A percentile compares a stretch with the other conserved stretches of the same genome.
phyloP scores from a whole-genome alignment of 2,329 filamentous ascomycete species.

The Ascochyta lentis region DNA sequence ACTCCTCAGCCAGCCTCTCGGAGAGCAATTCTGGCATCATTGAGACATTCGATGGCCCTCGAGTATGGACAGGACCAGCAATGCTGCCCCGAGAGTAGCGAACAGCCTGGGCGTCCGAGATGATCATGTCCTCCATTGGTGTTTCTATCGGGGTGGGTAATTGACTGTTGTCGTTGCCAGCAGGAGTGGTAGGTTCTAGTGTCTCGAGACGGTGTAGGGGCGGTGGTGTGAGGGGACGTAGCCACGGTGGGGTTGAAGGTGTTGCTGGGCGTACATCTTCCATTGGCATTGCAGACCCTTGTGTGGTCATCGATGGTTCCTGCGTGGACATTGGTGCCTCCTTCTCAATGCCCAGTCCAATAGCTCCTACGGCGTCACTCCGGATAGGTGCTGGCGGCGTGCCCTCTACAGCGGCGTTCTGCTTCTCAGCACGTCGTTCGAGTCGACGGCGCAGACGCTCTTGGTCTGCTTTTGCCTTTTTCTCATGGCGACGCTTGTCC shows the following conservation, averaged over 20 bases:
- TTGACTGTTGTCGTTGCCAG: slow-evolving; percentile 31
- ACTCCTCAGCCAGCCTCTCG: slow-evolving; percentile 46
- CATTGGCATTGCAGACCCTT: slow-evolving; percentile 58
- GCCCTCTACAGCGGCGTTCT: slow-evolving; percentile 64
- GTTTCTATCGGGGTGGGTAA: slow-evolving; percentile 50
- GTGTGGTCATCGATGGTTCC: slow-evolving; percentile 50
- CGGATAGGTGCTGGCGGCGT: slow-evolving; percentile 63
- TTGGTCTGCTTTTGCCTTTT: slow-evolving; percentile 72
- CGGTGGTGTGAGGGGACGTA: slow-evolving; percentile 48
- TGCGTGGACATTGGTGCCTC: slow-evolving; percentile 59
- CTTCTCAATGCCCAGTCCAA: slow-evolving; percentile 65
- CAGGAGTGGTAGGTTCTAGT: slow-evolving; percentile 25
- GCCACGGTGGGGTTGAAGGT: slow-evolving; percentile 32
- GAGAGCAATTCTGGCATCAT: slow-evolving; percentile 59
- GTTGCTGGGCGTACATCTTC: slow-evolving; percentile 55
- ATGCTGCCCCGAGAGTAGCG: slow-evolving; percentile 58
- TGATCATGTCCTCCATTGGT: slow-evolving; percentile 54
- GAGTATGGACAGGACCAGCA: slow-evolving; percentile 53
- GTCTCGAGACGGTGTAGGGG: slow-evolving; percentile 28
- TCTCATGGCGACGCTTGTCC: slow-evolving; percentile 79
- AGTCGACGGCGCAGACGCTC: slow-evolving; percentile 71
- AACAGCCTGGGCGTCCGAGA: slow-evolving; percentile 58
- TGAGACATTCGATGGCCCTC: slow-evolving; percentile 60
- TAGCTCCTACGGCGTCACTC: slow-evolving; percentile 48
- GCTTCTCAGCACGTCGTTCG: slow-evolving; percentile 68